phyloP scores from a whole-genome alignment of 352 stramenopile genomes.

The Lagenidium giganteum region DNA sequence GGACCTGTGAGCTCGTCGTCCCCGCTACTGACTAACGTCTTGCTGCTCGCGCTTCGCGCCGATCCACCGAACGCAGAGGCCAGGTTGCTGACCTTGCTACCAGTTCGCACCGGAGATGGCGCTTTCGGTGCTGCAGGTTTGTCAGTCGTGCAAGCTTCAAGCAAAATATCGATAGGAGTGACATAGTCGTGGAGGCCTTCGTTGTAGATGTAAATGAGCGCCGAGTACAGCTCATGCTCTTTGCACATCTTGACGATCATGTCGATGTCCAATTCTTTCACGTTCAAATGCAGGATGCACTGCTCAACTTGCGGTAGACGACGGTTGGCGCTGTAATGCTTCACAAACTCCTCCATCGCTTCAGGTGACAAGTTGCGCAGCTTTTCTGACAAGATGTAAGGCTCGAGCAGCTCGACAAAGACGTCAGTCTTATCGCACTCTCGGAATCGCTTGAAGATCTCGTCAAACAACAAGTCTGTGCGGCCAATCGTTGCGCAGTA shows the following conservation, averaged over 20 bases:
- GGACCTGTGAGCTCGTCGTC: conserved; percentile 48
- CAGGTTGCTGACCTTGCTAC: conserved; percentile 51
- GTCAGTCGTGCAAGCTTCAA: conserved; percentile 67
- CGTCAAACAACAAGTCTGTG: conserved; percentile 81
- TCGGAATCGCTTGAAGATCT: conserved; percentile 86
- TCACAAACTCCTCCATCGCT: conserved; percentile 92
- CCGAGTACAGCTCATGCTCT: conserved; percentile 90
- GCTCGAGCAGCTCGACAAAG: conserved; percentile 92
- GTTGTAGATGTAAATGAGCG: conserved; percentile 94
- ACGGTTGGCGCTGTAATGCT: conserved; percentile 85
- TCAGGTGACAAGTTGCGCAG: conserved; percentile 88
- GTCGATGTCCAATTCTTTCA: conserved; percentile 92
- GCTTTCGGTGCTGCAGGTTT: conserved; percentile 19
- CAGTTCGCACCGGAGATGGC: conserved; percentile 15
- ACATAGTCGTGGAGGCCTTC: conserved; percentile 91
- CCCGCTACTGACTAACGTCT: conserved; percentile 19
- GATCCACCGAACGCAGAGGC: conserved; percentile 65
- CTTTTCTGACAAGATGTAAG: conserved; percentile 93
- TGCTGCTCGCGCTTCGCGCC: conserved; percentile 23
- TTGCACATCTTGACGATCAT: conserved; percentile 90
- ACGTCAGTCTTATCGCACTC: conserved; percentile 78
- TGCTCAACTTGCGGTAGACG: conserved; percentile 89
- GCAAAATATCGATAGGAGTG: conserved; percentile 87
- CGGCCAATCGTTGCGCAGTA: conserved; percentile 89
- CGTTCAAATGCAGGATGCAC: conserved; percentile 93